Conservation (phyloP, 805 yeast genomes). For the Kuraishia piskuri region DNA sequence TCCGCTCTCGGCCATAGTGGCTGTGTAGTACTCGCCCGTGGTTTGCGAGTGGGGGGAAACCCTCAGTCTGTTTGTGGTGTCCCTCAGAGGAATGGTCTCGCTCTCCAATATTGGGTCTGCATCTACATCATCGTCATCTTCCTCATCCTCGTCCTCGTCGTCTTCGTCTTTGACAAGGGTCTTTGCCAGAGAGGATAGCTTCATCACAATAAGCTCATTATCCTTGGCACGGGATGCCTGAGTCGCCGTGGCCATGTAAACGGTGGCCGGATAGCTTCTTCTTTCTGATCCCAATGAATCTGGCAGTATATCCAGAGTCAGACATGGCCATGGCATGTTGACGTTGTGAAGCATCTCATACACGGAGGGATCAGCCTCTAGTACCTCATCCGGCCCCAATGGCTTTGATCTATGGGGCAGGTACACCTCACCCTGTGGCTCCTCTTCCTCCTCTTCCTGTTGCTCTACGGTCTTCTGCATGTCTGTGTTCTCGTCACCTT, state of each 20-base stretch:
- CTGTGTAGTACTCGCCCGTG: constrained; percentile 79
- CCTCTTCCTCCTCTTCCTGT: constrained; percentile 22
- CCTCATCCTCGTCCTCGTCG: constrained; percentile 64
- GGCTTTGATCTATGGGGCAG: constrained; percentile 87
- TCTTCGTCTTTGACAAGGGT: constrained; percentile 82
- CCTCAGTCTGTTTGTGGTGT: constrained; percentile 85
- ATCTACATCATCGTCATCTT: constrained; percentile 63
- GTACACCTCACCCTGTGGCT: constrained; percentile 43
- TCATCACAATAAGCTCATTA: constrained; percentile 80
- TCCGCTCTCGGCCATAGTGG: constrained; percentile 84
- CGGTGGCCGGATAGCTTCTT: constrained; percentile 79
- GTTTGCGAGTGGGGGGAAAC: constrained; percentile 67
- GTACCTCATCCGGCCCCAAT: constrained; percentile 88
- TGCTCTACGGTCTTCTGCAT: constrained; percentile 16
- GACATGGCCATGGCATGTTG: constrained; percentile 94
- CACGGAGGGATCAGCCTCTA: constrained; percentile 94
- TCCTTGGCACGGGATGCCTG: constrained; percentile 86
- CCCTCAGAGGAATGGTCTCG: constrained; percentile 66
- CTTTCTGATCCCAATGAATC: constrained; percentile 84
- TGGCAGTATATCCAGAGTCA: constrained; percentile 83
- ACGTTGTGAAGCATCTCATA: constrained; percentile 95
- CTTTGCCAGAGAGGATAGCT: constrained; percentile 71
- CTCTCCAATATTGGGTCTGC: constrained; percentile 83
- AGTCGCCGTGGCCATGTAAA: constrained; percentile 84
- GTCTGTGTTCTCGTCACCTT: constrained; percentile 30